Percentiles rank a stretch among this genome's conserved stretches.
Conservation (phyloP, 768 basidiomycete species). For the Panaeolus cyanescens region DNA sequence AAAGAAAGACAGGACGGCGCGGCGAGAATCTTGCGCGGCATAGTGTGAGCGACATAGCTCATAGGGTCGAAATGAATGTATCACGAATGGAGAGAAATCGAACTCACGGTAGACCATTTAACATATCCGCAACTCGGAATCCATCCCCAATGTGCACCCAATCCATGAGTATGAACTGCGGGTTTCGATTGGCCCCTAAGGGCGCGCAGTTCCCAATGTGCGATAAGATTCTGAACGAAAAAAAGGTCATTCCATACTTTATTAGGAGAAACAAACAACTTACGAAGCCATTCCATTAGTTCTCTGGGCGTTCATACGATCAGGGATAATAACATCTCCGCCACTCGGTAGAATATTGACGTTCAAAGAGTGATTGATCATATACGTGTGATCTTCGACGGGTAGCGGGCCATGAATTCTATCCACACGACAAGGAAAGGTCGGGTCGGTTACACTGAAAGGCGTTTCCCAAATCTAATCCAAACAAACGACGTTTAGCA, state of each 20-base stretch:
- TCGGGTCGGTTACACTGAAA: conserved; percentile 47
- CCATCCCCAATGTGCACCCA: conserved; percentile 51
- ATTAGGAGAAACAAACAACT: conserved; percentile 17
- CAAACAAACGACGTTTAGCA: not conserved
- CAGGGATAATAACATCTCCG: conserved; percentile 37
- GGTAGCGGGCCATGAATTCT: conserved; percentile 49
- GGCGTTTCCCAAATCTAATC: conserved; percentile 59
- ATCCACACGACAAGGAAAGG: conserved; percentile 55
- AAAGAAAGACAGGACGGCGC: not conserved
- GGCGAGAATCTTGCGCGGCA: no score
- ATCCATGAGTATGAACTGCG: conserved; percentile 56
- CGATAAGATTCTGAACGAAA: conserved; percentile 32
- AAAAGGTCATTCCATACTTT: not conserved
- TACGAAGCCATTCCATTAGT: conserved; percentile 41
- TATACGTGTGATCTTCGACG: conserved; percentile 51
- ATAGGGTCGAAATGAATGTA: no score
- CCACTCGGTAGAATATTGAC: conserved; percentile 39
- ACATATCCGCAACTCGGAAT: conserved; percentile 39
- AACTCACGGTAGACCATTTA: conserved; percentile 47
- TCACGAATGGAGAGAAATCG: not conserved
- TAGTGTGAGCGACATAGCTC: no score
- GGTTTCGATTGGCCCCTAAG: conserved; percentile 44
- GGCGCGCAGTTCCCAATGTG: conserved; percentile 46
- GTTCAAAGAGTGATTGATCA: conserved; percentile 62
- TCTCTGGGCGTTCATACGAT: conserved; percentile 35